A percentile compares a stretch with the other conserved stretches of the same genome.
Conservation (phyloP, 108 stramenopile species). For the Skeletonema costatum region DNA sequence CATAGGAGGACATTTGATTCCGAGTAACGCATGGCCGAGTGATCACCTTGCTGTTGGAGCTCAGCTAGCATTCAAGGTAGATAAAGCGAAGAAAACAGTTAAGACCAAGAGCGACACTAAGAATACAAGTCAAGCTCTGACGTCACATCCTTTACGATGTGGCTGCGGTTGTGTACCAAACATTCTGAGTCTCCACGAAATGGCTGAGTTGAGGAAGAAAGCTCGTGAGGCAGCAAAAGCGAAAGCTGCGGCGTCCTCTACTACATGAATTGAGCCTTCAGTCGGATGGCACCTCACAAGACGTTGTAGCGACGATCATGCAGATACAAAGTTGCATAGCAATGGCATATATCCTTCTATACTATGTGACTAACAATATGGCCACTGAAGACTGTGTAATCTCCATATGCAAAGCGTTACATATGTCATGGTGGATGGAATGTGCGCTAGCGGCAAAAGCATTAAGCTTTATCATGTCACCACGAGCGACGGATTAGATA, state of each 20-base stretch:
- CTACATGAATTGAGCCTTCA: no score
- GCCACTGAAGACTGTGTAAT: no score
- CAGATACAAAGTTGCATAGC: no score
- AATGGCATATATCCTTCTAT: no score
- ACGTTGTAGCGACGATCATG: no score
- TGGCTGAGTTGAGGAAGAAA: constrained; percentile 79
- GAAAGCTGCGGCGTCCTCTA: constrained; percentile 3
- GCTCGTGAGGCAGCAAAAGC: constrained; percentile 27
- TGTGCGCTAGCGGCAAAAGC: no score
- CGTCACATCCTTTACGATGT: constrained; percentile 44
- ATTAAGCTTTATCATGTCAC: no score
- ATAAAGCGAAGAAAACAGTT: neutral
- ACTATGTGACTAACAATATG: no score
- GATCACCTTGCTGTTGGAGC: constrained; percentile 88
- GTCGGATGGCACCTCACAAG: no score
- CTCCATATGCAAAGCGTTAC: no score
- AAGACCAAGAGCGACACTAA: neutral
- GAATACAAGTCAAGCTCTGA: neutral
- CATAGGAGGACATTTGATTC: constrained; percentile 73
- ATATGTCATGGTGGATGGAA: no score
- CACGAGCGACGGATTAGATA: no score
- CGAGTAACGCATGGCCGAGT: constrained; percentile 81
- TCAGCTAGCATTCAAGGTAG: constrained; percentile 35
- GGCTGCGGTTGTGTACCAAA: constrained; percentile 77
- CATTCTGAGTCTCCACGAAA: constrained; percentile 74